Evolutionary conservation across 768 basidiomycete genomes (phyloP), one percentile per base, ranked within the genome.

Genomic region (Trametes villosa): DNA sequence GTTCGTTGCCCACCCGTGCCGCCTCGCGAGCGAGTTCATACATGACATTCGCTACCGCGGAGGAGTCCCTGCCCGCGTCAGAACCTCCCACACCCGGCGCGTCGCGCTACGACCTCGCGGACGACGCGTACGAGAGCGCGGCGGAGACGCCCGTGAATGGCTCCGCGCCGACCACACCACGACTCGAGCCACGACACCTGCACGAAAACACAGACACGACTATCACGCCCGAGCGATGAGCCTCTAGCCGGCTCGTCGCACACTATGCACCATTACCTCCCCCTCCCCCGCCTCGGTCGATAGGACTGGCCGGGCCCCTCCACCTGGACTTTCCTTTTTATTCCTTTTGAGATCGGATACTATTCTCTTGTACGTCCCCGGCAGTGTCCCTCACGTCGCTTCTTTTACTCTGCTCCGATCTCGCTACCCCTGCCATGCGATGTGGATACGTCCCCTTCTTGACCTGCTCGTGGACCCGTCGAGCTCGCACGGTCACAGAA

Each of bases 21-120:
- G 64, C 47, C 4, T 72, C 71, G 4, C 65, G 71, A 46, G 69
- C 69, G 22, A 70, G 69, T 55, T 68, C 69, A 15, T 53, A 53
- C 53, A 54, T 63, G 48, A 63, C 71, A 2, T 72, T 67, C 44
- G 68, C 64, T 8, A 72, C 71, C 31, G 71, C 71, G 7, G 65
- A 69, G 17, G 71, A 72, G 48, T 62, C 59, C 4, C 36, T 61
- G 4, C 26, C 36, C 9, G 26, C 56, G 11, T 45, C 64, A 11
- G 42, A 64, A 38, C 36, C 66, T 5, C 57, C 63, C 15, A 41
- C 63, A 0, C 49, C 61, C 6, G 27, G 20, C 29, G 64, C 48
- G 4, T 54, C 53, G 31, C 52, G 38, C 34, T 40, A 29, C 22
- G 52, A 58, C 34, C 49, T 62, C n/a, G 59, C 31, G 3, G 63